Base-by-base conservation (phyloP, 23 red algal species). In the Gracilaria gracilis region DNA sequence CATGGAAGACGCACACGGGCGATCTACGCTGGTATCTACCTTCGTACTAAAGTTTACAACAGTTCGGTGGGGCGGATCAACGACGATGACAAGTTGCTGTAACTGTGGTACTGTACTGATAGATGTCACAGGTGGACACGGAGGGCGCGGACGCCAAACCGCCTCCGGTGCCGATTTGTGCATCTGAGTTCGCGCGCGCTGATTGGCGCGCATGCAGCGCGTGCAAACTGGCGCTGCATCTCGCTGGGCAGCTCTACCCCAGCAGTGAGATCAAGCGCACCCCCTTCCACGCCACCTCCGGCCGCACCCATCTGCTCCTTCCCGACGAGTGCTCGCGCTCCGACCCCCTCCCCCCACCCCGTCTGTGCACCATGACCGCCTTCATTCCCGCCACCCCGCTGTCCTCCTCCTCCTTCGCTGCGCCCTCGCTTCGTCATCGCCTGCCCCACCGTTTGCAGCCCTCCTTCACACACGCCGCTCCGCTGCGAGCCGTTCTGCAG, bases 311-410 rank as follows among this genome's bases (percentile, higher is more conserved):
- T 7, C 24, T 28, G 23, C 21, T 21, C 61, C 3, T 9, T 23
- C 57, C 4, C 57, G 13, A 9, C 57, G 13, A n/a, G 13, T n/a
- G 21, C 57, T 61, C 57, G 21, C 13, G 4, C 7, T 5, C 57
- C 57, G 4, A n/a, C 61, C 21, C 2, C 61, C 11, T 46, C 61
- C 27, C 9, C 23, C 24, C 25, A 25, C 61, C 25, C 17, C 57
- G 4, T 61, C 57, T 21, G 7, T 38, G 28, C 35, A 75, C 13
- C 39, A 75, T 75, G 69, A 75, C 19, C 36, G 69, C 69, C 17
- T 75, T 75, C n/a, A 75, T 75, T 46, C 35, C 69, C 35, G 69
- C 69, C 69, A 75, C 37, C 11, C 69, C 69, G 5, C 36, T 46
- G 69, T 40, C 69, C 36, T 75, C 69, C n/a, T 46, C 35, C 39